phyloP scores from a whole-genome alignment of 768 basidiomycete genomes.

The Leucogyrophana mollusca region DNA sequence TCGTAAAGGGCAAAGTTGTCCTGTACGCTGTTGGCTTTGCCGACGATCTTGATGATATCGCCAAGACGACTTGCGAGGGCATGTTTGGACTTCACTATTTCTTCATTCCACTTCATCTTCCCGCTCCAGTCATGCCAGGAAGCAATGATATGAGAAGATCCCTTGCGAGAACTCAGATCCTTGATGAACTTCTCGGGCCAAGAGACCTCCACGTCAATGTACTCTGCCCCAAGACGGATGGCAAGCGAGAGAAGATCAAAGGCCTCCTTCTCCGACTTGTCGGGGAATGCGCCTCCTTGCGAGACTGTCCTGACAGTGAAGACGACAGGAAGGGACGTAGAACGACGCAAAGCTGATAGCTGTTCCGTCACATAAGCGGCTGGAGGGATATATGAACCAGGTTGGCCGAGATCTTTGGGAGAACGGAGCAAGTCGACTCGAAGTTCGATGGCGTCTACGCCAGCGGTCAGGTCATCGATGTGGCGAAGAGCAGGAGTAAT shows the following conservation, averaged over 20 bases:
- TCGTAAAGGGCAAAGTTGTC: constrained; percentile 80
- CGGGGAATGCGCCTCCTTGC: constrained; percentile 92
- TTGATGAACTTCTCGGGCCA: constrained; percentile 64
- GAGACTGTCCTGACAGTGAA: constrained; percentile 86
- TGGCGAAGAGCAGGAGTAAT: constrained; percentile 63
- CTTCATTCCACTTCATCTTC: constrained; percentile 74
- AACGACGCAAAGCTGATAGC: constrained; percentile 72
- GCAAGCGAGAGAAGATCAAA: constrained; percentile 77
- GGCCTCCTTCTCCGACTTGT: constrained; percentile 67
- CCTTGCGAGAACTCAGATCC: constrained; percentile 60
- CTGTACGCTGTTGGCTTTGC: constrained; percentile 68
- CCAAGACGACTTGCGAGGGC: constrained; percentile 63
- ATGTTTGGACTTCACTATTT: constrained; percentile 67
- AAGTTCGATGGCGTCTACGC: constrained; percentile 92
- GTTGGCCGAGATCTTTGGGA: constrained; percentile 41
- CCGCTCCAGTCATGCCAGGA: constrained; percentile 97
- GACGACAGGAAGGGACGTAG: constrained; percentile 81
- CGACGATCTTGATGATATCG: constrained; percentile 92
- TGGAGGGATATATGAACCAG: constrained; percentile 52
- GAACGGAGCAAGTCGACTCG: constrained; percentile 84
- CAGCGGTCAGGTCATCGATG: constrained; percentile 73
- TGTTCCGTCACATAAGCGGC: constrained; percentile 76
- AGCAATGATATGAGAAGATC: constrained; percentile 77
- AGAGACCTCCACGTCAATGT: constrained; percentile 86
- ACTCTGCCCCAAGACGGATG: constrained; percentile 84